Evolutionary conservation across 345 rosid species (phyloP), one percentile per base, ranked within the genome.

Genomic region (Eucalyptus regnans): DNA sequence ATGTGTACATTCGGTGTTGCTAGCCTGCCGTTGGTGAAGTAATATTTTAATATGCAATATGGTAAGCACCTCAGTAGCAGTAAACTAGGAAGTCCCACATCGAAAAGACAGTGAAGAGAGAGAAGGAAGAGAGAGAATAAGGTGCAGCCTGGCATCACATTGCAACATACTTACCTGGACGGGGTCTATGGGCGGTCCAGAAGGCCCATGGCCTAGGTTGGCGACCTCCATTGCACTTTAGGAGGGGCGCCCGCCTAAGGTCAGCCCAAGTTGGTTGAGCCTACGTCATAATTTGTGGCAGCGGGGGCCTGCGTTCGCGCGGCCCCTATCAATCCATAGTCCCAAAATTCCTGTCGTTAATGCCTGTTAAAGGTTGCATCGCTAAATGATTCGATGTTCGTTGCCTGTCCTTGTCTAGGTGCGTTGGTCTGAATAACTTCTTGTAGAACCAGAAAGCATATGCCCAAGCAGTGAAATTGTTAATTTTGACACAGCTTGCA

Each of bases 341-440:
- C 22, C 25, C 9, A 52, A 8, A 16, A 3, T 52, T 1, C 4
- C 9, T 52, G 4, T 52, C 0, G 4, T 18, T 52, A 7, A 17
- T 0, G 22, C 22, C 9, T 17, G 1, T 51, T 7, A 3, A 51
- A 7, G 56, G 56, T 52, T 17, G 4, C 8, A 52, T 17, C 0
- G 9, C 23, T 52, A 18, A 18, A 17, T 52, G 4, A 17, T 17
- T 17, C 1, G 56, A 51, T 7, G 23, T 52, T 18, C 56, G 23
- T 17, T 52, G 23, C 56, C 56, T 52, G 56, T 52, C 56, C 56
- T 52, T 18, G 56, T 52, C 23, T 7, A 7, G 0, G 23, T 7
- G 56, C 56, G 23, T 18, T 52, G 9, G 9, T 25, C 64, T 58
- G 12, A 25, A 1, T 25, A 1, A 58, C 64, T 25, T 25, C 11